These are phyloP conservation scores for Coniochaeta sp. DNA, from an alignment of 2,329 filamentous ascomycete species.

Conservation along the genomic window DNA sequence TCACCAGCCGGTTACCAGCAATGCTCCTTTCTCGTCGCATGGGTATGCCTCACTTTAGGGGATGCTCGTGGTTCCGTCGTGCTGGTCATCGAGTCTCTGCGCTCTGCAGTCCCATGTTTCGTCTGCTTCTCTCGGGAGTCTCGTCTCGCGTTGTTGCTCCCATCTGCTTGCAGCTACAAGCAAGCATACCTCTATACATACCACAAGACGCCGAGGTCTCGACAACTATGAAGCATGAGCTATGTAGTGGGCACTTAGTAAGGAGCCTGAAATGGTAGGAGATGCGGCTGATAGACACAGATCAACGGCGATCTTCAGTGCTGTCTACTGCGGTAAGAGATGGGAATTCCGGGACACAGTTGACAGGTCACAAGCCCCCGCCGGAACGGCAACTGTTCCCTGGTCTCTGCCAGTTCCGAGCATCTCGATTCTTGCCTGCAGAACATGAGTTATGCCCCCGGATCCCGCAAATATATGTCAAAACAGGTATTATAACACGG, in stretches of 20 bases:
- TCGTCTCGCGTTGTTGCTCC: not conserved
- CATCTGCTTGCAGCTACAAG: not conserved
- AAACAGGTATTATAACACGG: not conserved
- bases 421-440: no score
- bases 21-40: not conserved
- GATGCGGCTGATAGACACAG: not conserved
- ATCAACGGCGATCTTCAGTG: not conserved
- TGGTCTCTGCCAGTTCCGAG: not conserved
- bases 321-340: not conserved
- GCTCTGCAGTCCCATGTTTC: not conserved
- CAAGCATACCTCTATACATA: not conserved
- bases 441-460: no score
- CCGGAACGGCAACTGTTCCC: not conserved
- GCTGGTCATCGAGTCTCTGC: not conserved
- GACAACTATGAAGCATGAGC: not conserved
- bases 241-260: no score
- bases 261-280: not conserved
- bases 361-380: not conserved
- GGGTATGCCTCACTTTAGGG: not conserved
- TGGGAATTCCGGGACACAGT: not conserved
- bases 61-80: not conserved
- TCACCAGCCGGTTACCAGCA: constrained; percentile 2
- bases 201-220: not conserved
- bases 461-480: not conserved
- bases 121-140: not conserved